Base-by-base conservation (phyloP, 2,329 filamentous ascomycete genomes). In the Alternaria sp. region DNA sequence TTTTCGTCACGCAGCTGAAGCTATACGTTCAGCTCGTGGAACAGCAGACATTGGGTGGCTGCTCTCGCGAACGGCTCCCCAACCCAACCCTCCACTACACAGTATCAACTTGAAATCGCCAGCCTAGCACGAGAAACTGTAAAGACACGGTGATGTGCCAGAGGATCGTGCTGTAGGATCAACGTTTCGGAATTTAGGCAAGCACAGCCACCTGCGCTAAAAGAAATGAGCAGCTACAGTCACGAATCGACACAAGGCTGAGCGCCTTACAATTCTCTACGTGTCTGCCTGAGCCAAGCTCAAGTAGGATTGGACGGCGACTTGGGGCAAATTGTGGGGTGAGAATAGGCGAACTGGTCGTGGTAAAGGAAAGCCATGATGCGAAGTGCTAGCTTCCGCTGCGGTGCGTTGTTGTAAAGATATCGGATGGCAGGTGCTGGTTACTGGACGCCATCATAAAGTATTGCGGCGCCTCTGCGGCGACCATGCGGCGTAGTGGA, bases 171-270 rank as follows among this genome's bases (percentile, higher is more conserved):
- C 51, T 61, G 54, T 54, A 54, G 41, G 58, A 64, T 59, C 51
- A 54, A 46, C 26, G 58, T 42, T 49, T 53, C 30, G 54, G 52
- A 60, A 44, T 51, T 64, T 57, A 65, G 65, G 66, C 63, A 59
- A 58, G 66, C 70, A 69, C 63, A 69, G 71, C 72, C 72, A 72
- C 70, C 55, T 69, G 65, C 72, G 69, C 72, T 75, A 70, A 70
- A 65, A 61, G 64, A 72, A 61, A 63, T 68, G 64, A 64, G 61
- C 61, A 53, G 59, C 59, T 58, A 46, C 43, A 41, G 44, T 51
- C 53, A 58, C 60, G 63, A 67, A 65, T 67, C 57, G 59, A 59
- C 20, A 34, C 44, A 53, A 54, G 52, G 68, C 66, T 67, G 69
- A 66, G 59, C 54, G 67, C 62, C 64, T 64, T 65, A 59, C 57